Conservation (phyloP, 306 rosid genomes). For the Echinosophora koreensis region DNA sequence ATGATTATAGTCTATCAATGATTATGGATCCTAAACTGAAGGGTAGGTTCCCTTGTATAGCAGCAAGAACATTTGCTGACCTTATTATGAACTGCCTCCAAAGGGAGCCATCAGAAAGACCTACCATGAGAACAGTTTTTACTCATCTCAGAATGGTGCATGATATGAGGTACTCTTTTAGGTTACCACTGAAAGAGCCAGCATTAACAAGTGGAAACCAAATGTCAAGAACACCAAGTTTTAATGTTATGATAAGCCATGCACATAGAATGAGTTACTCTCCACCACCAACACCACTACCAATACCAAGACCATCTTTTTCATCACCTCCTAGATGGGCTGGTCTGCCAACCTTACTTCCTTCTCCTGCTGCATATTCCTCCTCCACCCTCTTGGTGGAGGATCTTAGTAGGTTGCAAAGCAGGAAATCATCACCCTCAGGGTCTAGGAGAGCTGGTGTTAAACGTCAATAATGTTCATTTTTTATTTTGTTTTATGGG, state of each 20-base stretch:
- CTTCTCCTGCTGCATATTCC: constrained; percentile 63
- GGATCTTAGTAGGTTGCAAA: constrained; percentile 63
- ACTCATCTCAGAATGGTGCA: constrained; percentile 69
- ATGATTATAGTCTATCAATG: constrained; percentile 65
- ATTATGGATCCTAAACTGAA: constrained; percentile 85
- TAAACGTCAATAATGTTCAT: constrained; percentile 58
- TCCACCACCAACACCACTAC: constrained; percentile 55
- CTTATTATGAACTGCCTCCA: constrained; percentile 83
- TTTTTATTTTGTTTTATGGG: neutral
- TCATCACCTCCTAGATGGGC: constrained; percentile 67
- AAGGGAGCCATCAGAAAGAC: constrained; percentile 87
- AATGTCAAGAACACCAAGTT: constrained; percentile 69
- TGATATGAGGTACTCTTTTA: constrained; percentile 66
- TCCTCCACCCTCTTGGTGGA: constrained; percentile 50
- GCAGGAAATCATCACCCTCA: constrained; percentile 61
- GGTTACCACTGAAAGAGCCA: constrained; percentile 83
- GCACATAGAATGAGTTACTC: constrained; percentile 66
- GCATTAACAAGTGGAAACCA: constrained; percentile 50
- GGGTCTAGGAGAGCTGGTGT: constrained; percentile 57
- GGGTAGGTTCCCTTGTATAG: constrained; percentile 76
- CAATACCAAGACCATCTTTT: constrained; percentile 50
- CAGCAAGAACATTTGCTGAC: constrained; percentile 74
- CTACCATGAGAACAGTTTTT: constrained; percentile 83
- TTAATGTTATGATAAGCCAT: constrained; percentile 59
- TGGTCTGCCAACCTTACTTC: constrained; percentile 48